Base-by-base conservation (phyloP, 495 filamentous ascomycete genomes). In the Cenococcum geophilum region DNA sequence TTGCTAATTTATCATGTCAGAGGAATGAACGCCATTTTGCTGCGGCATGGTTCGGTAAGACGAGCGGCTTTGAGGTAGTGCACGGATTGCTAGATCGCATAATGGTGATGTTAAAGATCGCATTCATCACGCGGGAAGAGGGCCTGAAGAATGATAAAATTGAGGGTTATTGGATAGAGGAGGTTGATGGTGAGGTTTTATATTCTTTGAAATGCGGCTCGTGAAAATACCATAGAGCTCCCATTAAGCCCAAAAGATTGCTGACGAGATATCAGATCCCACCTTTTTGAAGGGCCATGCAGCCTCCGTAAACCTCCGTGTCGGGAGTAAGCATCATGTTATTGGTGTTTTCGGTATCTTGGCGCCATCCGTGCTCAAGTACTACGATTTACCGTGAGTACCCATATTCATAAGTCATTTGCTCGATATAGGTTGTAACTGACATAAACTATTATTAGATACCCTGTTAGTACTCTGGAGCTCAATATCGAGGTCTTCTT, bases 401-500 rank as follows among this genome's bases (percentile, higher is more conserved):
- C 20, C 14, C 42, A 10, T 55, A 20, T 45, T 18, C 2, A 4
- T 34, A n/a, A 25, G 21, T 34, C 37, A 3, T 11, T n/a, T 21
- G 45, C 56, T 10, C 3, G 22, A 47, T 25, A 10, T 55, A 40
- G 16, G 6, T 37, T 55, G 48, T 65, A 50, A 64, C 10, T 4
- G 8, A 85, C 84, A 77, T 6, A 32, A 32, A 6, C 6, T 32
- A 32, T 32, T 3, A 32, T 32, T 6, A 32, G 27, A 6, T 89
- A 92, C 77, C 93, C 93, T 45, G 88, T 93, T 72, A 96, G 90
- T 76, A 89, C 88, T n/a, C 74, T 99, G 68, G 95, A 97, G 79
- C 77, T 99, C 61, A 93, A 97, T 70, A 83, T 99, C 20, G 95
- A 97, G 76, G 84, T 89, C 61, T 97, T 98, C 83, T 79, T 98